Conservation (phyloP, 2,329 filamentous ascomycete species). For the Paraphoma chrysanthemicola region DNA sequence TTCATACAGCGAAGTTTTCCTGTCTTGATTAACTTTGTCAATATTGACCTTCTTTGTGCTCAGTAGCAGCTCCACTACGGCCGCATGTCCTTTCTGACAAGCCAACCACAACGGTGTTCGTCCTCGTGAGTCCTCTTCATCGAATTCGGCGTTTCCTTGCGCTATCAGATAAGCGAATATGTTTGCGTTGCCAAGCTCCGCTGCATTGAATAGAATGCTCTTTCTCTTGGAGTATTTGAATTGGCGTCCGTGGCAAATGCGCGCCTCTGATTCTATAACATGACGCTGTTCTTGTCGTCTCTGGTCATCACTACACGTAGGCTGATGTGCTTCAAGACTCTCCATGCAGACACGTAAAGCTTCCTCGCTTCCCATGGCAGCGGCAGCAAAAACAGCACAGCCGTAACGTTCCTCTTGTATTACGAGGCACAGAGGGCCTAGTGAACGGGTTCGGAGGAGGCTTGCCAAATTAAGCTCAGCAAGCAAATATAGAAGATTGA, state of each 20-base stretch:
- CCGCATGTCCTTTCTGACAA: constrained; percentile 5
- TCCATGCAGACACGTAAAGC: constrained; percentile 20
- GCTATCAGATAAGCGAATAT: constrained; percentile 24
- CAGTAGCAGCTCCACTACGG: constrained; percentile 6
- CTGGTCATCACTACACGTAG: not conserved
- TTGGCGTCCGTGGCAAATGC: not conserved
- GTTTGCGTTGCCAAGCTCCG: constrained; percentile 22
- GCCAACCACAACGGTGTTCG: constrained; percentile 13
- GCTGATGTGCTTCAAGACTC: constrained; percentile 16
- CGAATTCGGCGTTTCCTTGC: constrained; percentile 18
- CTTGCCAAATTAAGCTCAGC: constrained; percentile 26
- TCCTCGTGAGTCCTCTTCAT: constrained; percentile 8
- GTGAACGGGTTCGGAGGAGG: constrained; percentile 38
- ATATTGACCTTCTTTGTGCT: not conserved
- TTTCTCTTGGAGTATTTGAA: constrained; percentile 11
- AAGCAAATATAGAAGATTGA: constrained; percentile 26
- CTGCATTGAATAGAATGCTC: constrained; percentile 11
- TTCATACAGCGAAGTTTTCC: constrained; percentile 5
- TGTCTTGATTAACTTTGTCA: constrained; percentile 6
- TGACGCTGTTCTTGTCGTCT: not conserved
- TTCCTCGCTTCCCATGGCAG: constrained; percentile 37
- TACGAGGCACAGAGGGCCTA: constrained; percentile 16
- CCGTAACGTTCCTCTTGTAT: constrained; percentile 40
- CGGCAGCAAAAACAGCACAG: constrained; percentile 46
- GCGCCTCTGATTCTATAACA: not conserved